phyloP scores from a whole-genome alignment of 2,329 filamentous ascomycete genomes.

The Trichoderma polysporum region DNA sequence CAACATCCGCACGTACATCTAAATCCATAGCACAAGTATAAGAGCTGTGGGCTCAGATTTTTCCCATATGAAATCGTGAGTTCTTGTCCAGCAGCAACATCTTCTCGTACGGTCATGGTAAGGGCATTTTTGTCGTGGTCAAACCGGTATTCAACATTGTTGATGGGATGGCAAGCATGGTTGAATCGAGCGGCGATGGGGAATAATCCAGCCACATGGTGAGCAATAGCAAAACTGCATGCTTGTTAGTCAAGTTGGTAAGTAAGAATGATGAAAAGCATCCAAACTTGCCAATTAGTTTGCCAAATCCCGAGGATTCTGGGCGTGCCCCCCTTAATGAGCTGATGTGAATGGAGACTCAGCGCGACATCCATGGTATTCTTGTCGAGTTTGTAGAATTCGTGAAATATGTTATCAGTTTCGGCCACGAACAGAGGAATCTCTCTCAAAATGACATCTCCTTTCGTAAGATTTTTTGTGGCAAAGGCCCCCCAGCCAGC shows the following conservation, averaged over 20 bases:
- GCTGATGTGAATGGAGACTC: slow-evolving; percentile 39
- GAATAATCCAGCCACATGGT: slow-evolving; percentile 43
- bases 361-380: slow-evolving; percentile 36
- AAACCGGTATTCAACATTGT: slow-evolving; percentile 48
- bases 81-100: slow-evolving; percentile 46
- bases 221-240: slow-evolving; percentile 31
- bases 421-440: slow-evolving; percentile 41
- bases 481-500: slow-evolving; percentile 52
- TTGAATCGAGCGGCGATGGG: slow-evolving; percentile 57
- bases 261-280: neutral
- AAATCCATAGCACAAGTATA: slow-evolving; percentile 53
- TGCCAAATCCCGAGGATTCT: slow-evolving; percentile 41
- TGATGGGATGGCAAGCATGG: slow-evolving; percentile 49
- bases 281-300: slow-evolving; percentile 47
- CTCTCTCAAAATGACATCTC: slow-evolving; percentile 47
- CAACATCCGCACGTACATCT: slow-evolving; percentile 52
- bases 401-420: slow-evolving; percentile 31
- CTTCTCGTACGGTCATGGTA: slow-evolving; percentile 40
- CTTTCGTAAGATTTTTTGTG: slow-evolving; percentile 35
- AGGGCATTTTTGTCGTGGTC: slow-evolving; percentile 38
- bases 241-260: neutral
- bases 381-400: slow-evolving; percentile 37
- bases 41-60: slow-evolving; percentile 32
- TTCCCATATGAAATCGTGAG: slow-evolving; percentile 52
- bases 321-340: slow-evolving; percentile 31